Base-by-base conservation (phyloP, 805 yeast genomes). In the Debaryomyces castellii region DNA sequence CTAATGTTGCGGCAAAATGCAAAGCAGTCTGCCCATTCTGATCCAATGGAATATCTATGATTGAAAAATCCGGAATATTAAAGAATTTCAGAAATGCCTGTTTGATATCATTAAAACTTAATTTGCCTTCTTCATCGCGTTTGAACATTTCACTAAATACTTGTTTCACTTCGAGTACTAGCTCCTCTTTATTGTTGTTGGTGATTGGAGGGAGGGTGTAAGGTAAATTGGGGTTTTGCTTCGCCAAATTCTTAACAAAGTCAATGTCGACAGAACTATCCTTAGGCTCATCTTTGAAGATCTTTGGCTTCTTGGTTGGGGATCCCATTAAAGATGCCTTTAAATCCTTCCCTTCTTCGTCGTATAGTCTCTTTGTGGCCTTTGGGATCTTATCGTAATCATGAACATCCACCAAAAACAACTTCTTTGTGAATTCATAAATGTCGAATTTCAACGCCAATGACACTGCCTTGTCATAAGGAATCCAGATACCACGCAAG, bases 361-460 rank as follows among this genome's bases (percentile, higher is more conserved):
- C 48, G n/a, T 41, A 43, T 11, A 45, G 27, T 35, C 65, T 42
- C 33, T 59, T 55, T 28, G 44, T 51, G 21, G 50, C 47, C 46
- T 54, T 58, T 7, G 74, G 74, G 22, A 72, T 59, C 45, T 55
- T 57, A 43, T 71, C 75, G 48, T 55, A 71, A 46, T 71, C 76
- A 49, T 72, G 77, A 32, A 72, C 77, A 48, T 72, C 76, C n/a
- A 72, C 62, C 44, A 72, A 55, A 44, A 71, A 69, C 39, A 72
- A 53, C 45, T 53, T 57, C 54, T 71, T 71, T 22, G 62, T 55
- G 38, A 69, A 47, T 42, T 64, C 67, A 53, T 72, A 72, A 30
- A 71, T 53, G 51, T 71, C 75, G 46, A 71, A 69, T 42, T 64
- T 64, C 21, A 63, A 53, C 10, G 74, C 69, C n/a, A 72, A 47